phyloP scores from a whole-genome alignment of 2,329 filamentous ascomycete genomes.

The Colletotrichum sp. region DNA sequence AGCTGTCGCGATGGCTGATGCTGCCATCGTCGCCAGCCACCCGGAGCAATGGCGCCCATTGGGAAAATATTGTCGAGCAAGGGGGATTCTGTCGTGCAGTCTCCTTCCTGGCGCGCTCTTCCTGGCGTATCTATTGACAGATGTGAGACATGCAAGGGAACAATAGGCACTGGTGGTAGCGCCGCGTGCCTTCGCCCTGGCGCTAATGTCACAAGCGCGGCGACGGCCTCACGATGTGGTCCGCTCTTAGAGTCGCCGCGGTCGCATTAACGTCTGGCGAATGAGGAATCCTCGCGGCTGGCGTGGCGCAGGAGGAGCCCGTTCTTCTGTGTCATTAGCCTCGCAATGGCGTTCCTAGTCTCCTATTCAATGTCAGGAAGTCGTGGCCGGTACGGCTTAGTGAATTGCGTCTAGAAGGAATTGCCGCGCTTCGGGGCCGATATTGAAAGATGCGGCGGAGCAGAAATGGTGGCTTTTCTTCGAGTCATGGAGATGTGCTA shows the following conservation, averaged over 20 bases:
- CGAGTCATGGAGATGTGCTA: background rate
- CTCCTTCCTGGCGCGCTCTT: background rate
- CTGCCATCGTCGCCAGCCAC: background rate
- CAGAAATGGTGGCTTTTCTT: background rate
- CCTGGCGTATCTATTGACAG: background rate
- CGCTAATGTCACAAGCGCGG: background rate
- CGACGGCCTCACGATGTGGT: background rate
- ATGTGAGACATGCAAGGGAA: background rate
- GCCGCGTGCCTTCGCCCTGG: background rate
- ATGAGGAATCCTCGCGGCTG: background rate
- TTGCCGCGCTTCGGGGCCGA: background rate
- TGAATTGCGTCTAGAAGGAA: background rate
- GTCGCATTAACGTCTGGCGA: background rate
- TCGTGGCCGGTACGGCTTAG: background rate
- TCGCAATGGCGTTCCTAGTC: background rate
- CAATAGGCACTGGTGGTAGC: background rate
- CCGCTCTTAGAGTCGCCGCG: background rate
- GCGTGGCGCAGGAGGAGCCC: background rate
- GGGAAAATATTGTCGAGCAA: background rate
- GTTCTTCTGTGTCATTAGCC: background rate
- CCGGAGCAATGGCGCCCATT: background rate
- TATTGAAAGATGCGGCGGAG: background rate
- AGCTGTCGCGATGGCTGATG: background rate
- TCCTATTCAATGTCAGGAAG: background rate
- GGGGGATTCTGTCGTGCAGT: background rate